Evolutionary conservation across 495 filamentous ascomycete genomes (phyloP), one percentile per base, ranked within the genome.

Genomic region (Penicillium coffeae): DNA sequence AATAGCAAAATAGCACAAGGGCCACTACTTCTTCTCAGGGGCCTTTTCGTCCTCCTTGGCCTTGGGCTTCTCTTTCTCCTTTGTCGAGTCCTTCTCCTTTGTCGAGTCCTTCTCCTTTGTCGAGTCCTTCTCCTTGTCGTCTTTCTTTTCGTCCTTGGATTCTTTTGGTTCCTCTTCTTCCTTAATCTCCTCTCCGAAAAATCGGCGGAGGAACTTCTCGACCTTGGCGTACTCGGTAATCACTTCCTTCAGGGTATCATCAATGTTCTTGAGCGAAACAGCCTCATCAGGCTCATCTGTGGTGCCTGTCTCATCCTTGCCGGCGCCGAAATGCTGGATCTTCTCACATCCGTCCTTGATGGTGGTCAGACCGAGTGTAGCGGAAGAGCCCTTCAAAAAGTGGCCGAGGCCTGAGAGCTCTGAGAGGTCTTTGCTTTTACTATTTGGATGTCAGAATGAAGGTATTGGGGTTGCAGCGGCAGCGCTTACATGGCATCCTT

Each of bases 351-450:
- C 82, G 56, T 96, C 90, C 64, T 89, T 89, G 60, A 98, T 87
- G 70, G 95, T 94, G 56, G 75, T 88, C 33, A 98, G 79, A 18
- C 93, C 93, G 42, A 98, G 82, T 6, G 94, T 97, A 15, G 93
- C 93, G 8, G 92, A 96, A n/a, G 92, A 96, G 33, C 93, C 93
- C 69, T 98, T 98, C 45, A 98, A 74, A 73, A 96, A 98, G 70
- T 98, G 93, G 19, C 93, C 93, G 20, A 95, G 82, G 13, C 74
- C 74, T 14, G 91, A 96, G 13, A 98, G 83, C 46, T 82, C 71
- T 3, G 65, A 64, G 32, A 96, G 83, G 49, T 95, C 75, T 50
- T 73, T 71, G 9, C 74, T 56, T 51, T 77, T 61, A 30, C 92
- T 96, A 55, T 38, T 22, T 22, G n/a, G 8, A 3, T 3, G 50